phyloP scores from a whole-genome alignment of 495 filamentous ascomycete species.

The Gamarada debralockiae region DNA sequence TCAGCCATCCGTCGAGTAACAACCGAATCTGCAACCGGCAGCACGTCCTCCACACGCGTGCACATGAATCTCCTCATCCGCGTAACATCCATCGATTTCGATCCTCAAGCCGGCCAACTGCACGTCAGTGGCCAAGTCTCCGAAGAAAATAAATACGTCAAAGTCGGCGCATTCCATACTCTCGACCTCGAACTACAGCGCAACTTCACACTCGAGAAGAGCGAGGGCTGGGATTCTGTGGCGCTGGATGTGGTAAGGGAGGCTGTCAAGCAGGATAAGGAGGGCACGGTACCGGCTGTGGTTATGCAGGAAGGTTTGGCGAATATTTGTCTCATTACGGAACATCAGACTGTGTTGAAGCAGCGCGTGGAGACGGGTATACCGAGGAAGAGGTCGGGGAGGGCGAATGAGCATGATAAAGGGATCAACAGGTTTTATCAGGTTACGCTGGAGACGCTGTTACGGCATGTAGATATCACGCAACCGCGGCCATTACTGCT shows the following conservation, averaged over 20 bases:
- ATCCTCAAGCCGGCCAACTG: slow-evolving; percentile 75
- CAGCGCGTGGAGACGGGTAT: slow-evolving; percentile 82
- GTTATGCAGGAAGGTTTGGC: slow-evolving; percentile 94
- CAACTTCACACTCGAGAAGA: slow-evolving; percentile 80
- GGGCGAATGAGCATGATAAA: slow-evolving; percentile 64
- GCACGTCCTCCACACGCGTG: slow-evolving; percentile 68
- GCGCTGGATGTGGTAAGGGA: slow-evolving; percentile 75
- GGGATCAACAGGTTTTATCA: slow-evolving; percentile 79
- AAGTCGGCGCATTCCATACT: slow-evolving; percentile 83
- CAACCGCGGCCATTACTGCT: slow-evolving; percentile 70
- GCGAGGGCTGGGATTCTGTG: slow-evolving; percentile 86
- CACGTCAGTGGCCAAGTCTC: slow-evolving; percentile 81
- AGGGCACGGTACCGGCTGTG: slow-evolving; percentile 79
- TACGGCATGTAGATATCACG: slow-evolving; percentile 73
- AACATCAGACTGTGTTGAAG: slow-evolving; percentile 82
- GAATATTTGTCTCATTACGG: slow-evolving; percentile 90
- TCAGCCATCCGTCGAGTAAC: slow-evolving; percentile 80
- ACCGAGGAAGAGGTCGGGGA: slow-evolving; percentile 67
- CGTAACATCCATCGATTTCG: slow-evolving; percentile 85
- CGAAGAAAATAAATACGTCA: slow-evolving; percentile 79
- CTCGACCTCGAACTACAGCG: slow-evolving; percentile 85
- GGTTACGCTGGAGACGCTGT: slow-evolving; percentile 68
- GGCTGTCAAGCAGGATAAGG: slow-evolving; percentile 69
- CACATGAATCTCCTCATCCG: slow-evolving; percentile 75
- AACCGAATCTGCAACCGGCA: slow-evolving; percentile 66